phyloP scores from a whole-genome alignment of 441 rosid genomes.

The Flueggea neowawraea region DNA sequence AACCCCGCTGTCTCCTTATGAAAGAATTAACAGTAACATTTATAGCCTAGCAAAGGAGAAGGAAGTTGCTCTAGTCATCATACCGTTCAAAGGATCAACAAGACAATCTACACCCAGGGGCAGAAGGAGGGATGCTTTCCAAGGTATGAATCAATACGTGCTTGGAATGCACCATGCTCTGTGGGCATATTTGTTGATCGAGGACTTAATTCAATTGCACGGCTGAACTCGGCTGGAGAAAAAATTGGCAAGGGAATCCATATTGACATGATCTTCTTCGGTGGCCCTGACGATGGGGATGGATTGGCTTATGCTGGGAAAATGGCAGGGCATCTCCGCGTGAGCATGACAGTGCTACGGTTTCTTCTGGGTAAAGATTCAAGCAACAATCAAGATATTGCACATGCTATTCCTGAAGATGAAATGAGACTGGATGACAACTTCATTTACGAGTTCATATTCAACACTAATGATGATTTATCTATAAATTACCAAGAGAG shows the following conservation, averaged over 20 bases:
- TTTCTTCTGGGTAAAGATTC: too few species aligned
- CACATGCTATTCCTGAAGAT: too few species aligned
- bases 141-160: slow-evolving; percentile 30
- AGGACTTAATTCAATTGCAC: slow-evolving; percentile 21
- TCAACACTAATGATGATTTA: too few species aligned
- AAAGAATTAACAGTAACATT: slow-evolving; percentile 49
- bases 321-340: slow-evolving; percentile 23
- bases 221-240: not conserved
- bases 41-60: slow-evolving; percentile 38
- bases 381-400: too few species aligned
- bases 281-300: slow-evolving; percentile 48
- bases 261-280: slow-evolving; percentile 37
- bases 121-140: slow-evolving; percentile 27
- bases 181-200: slow-evolving; percentile 51
- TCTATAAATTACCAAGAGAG: too few species aligned
- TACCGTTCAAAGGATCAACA: slow-evolving; percentile 30
- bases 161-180: slow-evolving; percentile 39
- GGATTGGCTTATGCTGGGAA: slow-evolving; percentile 51
- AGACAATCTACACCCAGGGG: not conserved
- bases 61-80: slow-evolving; percentile 24
- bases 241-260: not conserved
- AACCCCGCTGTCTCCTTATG: slow-evolving; percentile 45
- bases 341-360: too few species aligned
- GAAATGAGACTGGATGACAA: too few species aligned
- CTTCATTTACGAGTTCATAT: too few species aligned